Percentiles rank a stretch among this genome's conserved stretches.
Conservation (phyloP, 2,329 filamentous ascomycete genomes). For the Fusarium dlaminii region DNA sequence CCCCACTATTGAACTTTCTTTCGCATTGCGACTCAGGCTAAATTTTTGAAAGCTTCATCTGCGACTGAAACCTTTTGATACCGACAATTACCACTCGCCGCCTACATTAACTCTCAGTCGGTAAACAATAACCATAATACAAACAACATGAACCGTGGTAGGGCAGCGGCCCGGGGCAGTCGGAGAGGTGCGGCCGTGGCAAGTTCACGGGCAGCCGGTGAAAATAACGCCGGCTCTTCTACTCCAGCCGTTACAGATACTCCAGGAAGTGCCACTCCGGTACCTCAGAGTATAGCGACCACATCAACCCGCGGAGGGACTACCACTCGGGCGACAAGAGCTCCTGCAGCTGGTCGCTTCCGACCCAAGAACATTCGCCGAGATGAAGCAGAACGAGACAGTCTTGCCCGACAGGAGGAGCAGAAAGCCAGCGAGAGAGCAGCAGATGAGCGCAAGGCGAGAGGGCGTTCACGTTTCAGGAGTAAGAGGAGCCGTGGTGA, state of each 20-base stretch:
- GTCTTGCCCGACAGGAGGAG: slow-evolving; percentile 55
- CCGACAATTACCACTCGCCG: background rate
- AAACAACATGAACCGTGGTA: slow-evolving; percentile 48
- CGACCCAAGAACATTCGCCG: slow-evolving; percentile 59
- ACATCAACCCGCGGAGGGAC: slow-evolving; percentile 47
- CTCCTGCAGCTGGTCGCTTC: slow-evolving; percentile 53
- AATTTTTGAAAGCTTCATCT: slow-evolving; percentile 44
- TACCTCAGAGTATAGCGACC: slow-evolving; percentile 32
- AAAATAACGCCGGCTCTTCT: slow-evolving; percentile 27
- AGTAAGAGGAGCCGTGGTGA: slow-evolving; percentile 56
- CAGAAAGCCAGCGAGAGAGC: slow-evolving; percentile 54
- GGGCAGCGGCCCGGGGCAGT: slow-evolving; percentile 46
- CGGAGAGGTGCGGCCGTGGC: slow-evolving; percentile 45
- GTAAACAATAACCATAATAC: no score
- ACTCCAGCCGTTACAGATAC: slow-evolving; percentile 25
- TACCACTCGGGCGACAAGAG: slow-evolving; percentile 49
- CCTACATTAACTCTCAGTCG: background rate
- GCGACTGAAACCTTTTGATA: background rate
- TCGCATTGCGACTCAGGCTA: slow-evolving; percentile 28
- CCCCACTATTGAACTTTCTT: slow-evolving; percentile 35
- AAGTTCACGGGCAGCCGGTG: slow-evolving; percentile 35
- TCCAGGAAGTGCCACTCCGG: slow-evolving; percentile 28
- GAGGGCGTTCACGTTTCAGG: slow-evolving; percentile 52
- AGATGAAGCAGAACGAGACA: slow-evolving; percentile 61
- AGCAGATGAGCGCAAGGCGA: slow-evolving; percentile 51